phyloP scores from a whole-genome alignment of 1,284 basidiomycete species.

The Rhodotorula sp. region DNA sequence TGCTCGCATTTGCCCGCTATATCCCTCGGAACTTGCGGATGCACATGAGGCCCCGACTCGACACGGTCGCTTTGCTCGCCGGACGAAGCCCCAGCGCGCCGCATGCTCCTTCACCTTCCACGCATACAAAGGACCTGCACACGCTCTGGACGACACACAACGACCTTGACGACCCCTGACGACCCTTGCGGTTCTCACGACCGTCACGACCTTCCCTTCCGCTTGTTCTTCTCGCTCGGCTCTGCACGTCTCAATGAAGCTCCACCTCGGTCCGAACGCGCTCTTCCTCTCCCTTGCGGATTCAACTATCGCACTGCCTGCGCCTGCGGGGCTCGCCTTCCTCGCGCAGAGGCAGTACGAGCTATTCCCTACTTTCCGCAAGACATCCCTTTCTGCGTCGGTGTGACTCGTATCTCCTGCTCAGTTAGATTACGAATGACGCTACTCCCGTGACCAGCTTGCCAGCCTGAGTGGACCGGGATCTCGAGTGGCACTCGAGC shows the following conservation, averaged over 20 bases:
- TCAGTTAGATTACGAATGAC: not conserved
- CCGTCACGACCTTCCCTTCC: too few relatives aligned
- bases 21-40: too few relatives aligned
- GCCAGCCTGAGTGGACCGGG: slow-evolving; percentile 20
- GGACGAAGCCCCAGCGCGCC: too few relatives aligned
- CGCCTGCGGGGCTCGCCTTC: not conserved
- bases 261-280: not conserved
- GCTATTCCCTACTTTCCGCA: slow-evolving; percentile 19
- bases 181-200: not conserved
- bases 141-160: not conserved
- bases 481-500: slow-evolving; percentile 18
- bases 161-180: not conserved
- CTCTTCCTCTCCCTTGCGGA: not conserved
- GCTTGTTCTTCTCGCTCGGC: not conserved
- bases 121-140: not conserved
- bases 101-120: too few relatives aligned
- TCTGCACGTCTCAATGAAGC: not conserved
- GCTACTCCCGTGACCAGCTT: not conserved
- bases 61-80: too few relatives aligned
- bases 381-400: slow-evolving; percentile 21
- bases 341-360: not conserved
- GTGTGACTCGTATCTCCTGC: slow-evolving; percentile 4
- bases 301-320: not conserved
- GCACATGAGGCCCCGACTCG: too few relatives aligned
- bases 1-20: too few relatives aligned